Percentiles rank a stretch among this genome's conserved stretches.
Conservation (phyloP, 495 filamentous ascomycete genomes). For the Aspergillus conjunctus region DNA sequence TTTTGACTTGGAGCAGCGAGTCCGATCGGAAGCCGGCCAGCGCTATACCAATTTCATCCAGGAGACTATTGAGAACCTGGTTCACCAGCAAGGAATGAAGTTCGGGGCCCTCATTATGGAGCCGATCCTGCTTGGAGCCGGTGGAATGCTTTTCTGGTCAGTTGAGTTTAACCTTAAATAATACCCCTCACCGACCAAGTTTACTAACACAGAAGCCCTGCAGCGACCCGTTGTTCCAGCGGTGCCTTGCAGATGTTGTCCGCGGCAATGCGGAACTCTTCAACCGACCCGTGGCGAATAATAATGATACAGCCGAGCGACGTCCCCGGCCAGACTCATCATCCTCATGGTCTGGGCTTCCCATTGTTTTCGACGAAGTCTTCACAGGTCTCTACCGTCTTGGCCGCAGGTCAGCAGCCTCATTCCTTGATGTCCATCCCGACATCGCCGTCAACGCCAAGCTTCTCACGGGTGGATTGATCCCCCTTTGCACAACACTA, state of each 20-base stretch:
- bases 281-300: conserved; percentile 12
- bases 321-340: conserved; percentile 17
- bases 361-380: conserved; percentile 77
- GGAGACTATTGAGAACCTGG: conserved; percentile 50
- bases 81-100: conserved; percentile 55
- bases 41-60: conserved; percentile 62
- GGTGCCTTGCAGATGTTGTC: conserved; percentile 61
- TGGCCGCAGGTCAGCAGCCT: conserved; percentile 63
- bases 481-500: conserved; percentile 72
- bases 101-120: conserved; percentile 78
- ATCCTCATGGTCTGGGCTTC: conserved; percentile 65
- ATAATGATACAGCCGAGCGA: conserved; percentile 3
- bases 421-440: conserved; percentile 63
- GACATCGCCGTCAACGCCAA: conserved; percentile 80
- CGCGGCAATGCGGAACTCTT: conserved; percentile 58
- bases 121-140: conserved; percentile 73
- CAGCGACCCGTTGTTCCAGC: conserved; percentile 78
- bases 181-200: too few species aligned
- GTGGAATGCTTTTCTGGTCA: conserved; percentile 76
- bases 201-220: background rate
- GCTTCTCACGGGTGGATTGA: conserved; percentile 72
- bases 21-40: conserved; percentile 38
- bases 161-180: conserved; percentile 23
- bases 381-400: conserved; percentile 82
- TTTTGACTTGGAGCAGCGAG: conserved; percentile 60